These are phyloP conservation scores for Venturia oleaginea DNA, from an alignment of 2,329 filamentous ascomycete genomes.

Conservation along the genomic window DNA sequence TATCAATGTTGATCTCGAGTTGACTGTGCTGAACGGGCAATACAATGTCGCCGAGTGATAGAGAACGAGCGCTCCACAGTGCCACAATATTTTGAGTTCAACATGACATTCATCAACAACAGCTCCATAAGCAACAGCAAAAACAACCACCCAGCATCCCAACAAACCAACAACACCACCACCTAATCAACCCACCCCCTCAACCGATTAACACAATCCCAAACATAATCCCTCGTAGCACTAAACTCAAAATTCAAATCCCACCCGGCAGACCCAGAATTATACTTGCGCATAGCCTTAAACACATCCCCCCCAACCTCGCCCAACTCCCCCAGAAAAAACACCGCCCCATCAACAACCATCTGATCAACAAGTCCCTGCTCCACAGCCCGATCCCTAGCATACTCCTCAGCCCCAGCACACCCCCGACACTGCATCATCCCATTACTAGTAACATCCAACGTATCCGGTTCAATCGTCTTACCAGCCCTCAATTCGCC, in stretches of 20 bases:
- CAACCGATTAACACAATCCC: not conserved
- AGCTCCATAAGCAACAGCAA: too few relatives aligned
- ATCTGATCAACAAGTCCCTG: not conserved
- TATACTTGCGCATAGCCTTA: not conserved
- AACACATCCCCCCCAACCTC: not conserved
- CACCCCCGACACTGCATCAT: not conserved
- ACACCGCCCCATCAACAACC: not conserved
- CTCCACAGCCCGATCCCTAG: not conserved
- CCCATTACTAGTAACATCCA: not conserved
- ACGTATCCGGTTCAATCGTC: not conserved
- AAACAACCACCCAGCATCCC: too few relatives aligned
- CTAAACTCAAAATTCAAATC: not conserved
- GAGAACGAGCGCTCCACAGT: too few relatives aligned
- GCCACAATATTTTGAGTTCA: too few relatives aligned
- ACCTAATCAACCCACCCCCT: not conserved
- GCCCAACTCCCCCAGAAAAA: not conserved
- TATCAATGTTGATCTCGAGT: too few relatives aligned
- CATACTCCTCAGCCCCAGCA: not conserved
- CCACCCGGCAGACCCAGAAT: not conserved
- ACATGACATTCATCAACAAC: too few relatives aligned
- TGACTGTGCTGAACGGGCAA: too few relatives aligned
- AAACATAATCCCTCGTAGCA: not conserved
- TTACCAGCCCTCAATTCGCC: not conserved
- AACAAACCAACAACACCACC: too few relatives aligned
- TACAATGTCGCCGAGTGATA: too few relatives aligned